These are phyloP conservation scores for Sanghuangporus baumii DNA, from an alignment of 1,284 basidiomycete genomes.

Conservation along the genomic window DNA sequence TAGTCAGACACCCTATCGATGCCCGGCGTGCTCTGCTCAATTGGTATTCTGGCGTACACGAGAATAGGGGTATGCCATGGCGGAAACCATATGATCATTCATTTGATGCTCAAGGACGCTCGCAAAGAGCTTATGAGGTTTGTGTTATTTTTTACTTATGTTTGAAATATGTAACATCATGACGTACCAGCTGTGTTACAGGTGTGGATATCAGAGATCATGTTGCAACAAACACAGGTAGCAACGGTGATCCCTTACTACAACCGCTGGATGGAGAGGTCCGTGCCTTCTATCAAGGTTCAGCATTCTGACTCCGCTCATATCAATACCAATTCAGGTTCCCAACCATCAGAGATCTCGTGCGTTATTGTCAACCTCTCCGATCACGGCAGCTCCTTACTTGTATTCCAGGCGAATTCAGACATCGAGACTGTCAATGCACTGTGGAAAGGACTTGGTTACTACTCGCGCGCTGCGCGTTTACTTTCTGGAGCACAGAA, in stretches of 20 bases:
- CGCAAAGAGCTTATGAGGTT: conserved; percentile 79
- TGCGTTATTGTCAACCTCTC: conserved; percentile 29
- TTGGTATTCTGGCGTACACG: conserved; percentile 67
- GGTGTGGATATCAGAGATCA: conserved; percentile 91
- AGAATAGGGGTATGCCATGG: conserved; percentile 81
- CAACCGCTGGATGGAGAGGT: conserved; percentile 79
- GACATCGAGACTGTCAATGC: conserved; percentile 83
- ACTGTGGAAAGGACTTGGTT: conserved; percentile 88
- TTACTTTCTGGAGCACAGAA: conserved; percentile 77
- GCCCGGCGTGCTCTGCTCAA: conserved; percentile 44
- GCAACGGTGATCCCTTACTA: conserved; percentile 89
- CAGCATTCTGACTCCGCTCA: conserved; percentile 13
- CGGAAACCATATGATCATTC: conserved; percentile 60
- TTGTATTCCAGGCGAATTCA: conserved; percentile 46
- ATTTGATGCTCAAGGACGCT: conserved; percentile 44
- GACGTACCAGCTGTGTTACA: conserved; percentile 27
- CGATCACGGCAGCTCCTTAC: not conserved
- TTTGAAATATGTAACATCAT: conserved; percentile 11
- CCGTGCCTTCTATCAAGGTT: conserved; percentile 21
- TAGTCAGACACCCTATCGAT: conserved; percentile 30
- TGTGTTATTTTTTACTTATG: conserved; percentile 16
- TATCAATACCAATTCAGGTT: conserved; percentile 45
- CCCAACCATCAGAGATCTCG: conserved; percentile 77
- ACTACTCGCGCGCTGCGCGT: conserved; percentile 84
- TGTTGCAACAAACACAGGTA: conserved; percentile 96